Conservation (phyloP, 73 alveolate species). For the Urostyla sp. region DNA sequence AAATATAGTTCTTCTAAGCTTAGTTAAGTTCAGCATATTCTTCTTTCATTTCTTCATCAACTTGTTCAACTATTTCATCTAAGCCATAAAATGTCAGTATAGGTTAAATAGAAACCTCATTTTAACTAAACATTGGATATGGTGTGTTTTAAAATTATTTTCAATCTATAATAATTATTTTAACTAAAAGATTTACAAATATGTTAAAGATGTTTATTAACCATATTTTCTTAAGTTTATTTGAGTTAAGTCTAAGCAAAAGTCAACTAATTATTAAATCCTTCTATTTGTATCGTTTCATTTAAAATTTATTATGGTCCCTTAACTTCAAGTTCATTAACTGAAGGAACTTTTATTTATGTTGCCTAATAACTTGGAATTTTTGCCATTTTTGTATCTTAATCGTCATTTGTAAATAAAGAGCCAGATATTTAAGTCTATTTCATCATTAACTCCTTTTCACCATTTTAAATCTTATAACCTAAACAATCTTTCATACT, state of each 20-base stretch:
- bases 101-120: neutral
- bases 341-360: neutral
- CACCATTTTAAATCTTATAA: neutral
- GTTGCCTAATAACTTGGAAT: no score
- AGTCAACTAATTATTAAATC: neutral
- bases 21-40: conserved; percentile 43
- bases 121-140: conserved; percentile 36
- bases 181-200: conserved; percentile 1
- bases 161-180: neutral
- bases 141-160: conserved; percentile 23
- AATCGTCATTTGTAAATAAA: no score
- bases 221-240: conserved; percentile 28
- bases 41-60: conserved; percentile 27
- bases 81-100: conserved; percentile 44
- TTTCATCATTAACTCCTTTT: conserved; percentile 2
- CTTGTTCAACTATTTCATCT: neutral
- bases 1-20: conserved; percentile 14
- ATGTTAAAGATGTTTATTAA: conserved; percentile 28
- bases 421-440: no score
- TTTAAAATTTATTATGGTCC: neutral
- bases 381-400: no score
- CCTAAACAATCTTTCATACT: conserved; percentile 6
- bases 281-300: neutral
- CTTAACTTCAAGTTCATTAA: neutral
- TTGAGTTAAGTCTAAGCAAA: conserved; percentile 13